Percentiles rank a stretch among this genome's conserved stretches.
These are phyloP conservation scores for Mucor racemosus DNA, from an alignment of 371 early-diverging fungal species.

Conservation along the genomic window DNA sequence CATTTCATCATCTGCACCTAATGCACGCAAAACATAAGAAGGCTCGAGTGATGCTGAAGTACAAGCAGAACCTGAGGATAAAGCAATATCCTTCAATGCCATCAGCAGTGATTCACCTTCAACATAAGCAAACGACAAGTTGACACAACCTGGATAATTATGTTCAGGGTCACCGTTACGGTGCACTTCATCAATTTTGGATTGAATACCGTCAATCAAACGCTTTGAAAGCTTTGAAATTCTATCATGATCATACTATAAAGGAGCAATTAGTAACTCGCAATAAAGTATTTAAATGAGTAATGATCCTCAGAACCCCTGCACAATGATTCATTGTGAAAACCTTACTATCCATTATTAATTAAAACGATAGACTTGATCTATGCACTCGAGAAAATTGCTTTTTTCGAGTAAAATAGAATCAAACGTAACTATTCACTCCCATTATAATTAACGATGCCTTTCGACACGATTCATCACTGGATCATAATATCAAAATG, in stretches of 20 bases:
- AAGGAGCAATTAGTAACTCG: not conserved
- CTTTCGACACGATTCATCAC: conserved; percentile 39
- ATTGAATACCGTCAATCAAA: conserved; percentile 80
- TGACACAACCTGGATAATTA: conserved; percentile 95
- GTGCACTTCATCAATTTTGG: conserved; percentile 79
- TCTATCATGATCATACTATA: conserved; percentile 81
- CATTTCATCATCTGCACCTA: conserved; percentile 98
- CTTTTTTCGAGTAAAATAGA: too few relatives aligned
- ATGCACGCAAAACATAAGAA: conserved; percentile 97
- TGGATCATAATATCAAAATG: conserved; percentile 5
- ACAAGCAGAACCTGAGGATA: conserved; percentile 98
- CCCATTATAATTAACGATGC: conserved; percentile 32
- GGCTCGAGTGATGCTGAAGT: conserved; percentile 99
- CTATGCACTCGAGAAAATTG: too few relatives aligned
- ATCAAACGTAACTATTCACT: conserved; percentile 35
- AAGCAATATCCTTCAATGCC: conserved; percentile 98
- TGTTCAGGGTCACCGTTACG: conserved; percentile 89
- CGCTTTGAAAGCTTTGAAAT: conserved; percentile 79
- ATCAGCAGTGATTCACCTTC: conserved; percentile 99
- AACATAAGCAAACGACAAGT: conserved; percentile 99
- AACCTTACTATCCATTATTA: conserved; percentile 29
- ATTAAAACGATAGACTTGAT: not conserved
- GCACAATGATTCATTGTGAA: conserved; percentile 62
- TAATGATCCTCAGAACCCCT: conserved; percentile 67
- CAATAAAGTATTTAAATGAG: not conserved